These are phyloP conservation scores for Verticillium isaacii DNA, from an alignment of 2,329 filamentous ascomycete species.

Conservation along the genomic window DNA sequence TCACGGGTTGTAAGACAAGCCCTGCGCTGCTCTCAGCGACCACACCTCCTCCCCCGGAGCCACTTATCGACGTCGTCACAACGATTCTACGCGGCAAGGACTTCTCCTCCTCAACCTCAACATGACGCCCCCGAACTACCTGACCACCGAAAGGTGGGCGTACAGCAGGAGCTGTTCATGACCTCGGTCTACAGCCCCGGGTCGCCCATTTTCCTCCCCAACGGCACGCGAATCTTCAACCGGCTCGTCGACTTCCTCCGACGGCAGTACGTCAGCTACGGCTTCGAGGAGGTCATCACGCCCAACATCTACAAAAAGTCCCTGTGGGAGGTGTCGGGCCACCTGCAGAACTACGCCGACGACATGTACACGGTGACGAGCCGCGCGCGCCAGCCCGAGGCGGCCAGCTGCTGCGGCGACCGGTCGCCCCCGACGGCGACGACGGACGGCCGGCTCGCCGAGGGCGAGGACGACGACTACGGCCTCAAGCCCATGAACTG, in stretches of 20 bases:
- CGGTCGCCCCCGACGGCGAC: slow-evolving; percentile 13
- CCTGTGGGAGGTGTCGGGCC: slow-evolving; percentile 80
- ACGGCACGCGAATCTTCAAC: slow-evolving; percentile 79
- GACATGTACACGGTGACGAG: slow-evolving; percentile 84
- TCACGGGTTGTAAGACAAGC: slow-evolving; percentile 15
- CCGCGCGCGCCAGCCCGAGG: slow-evolving; percentile 23
- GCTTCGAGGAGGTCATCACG: slow-evolving; percentile 84
- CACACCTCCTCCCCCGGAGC: neutral
- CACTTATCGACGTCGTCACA: neutral
- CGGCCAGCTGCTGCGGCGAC: slow-evolving; percentile 25
- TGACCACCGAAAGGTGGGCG: slow-evolving; percentile 57
- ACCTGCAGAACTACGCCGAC: slow-evolving; percentile 85
- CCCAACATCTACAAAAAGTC: slow-evolving; percentile 88
- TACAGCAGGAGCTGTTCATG: slow-evolving; percentile 72
- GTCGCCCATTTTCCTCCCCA: slow-evolving; percentile 78
- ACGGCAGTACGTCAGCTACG: slow-evolving; percentile 77
- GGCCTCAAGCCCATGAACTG: slow-evolving; percentile 93
- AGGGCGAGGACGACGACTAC: slow-evolving; percentile 65
- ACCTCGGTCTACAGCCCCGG: slow-evolving; percentile 78
- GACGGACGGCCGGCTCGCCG: slow-evolving; percentile 7
- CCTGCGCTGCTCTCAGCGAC: slow-evolving; percentile 5
- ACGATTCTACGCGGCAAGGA: slow-evolving; percentile 9
- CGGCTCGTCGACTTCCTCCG: slow-evolving; percentile 77
- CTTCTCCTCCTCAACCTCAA: neutral
- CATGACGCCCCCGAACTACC: slow-evolving; percentile 21